Base-by-base conservation (phyloP, 2,329 filamentous ascomycete genomes). In the Colletotrichum lentis region DNA sequence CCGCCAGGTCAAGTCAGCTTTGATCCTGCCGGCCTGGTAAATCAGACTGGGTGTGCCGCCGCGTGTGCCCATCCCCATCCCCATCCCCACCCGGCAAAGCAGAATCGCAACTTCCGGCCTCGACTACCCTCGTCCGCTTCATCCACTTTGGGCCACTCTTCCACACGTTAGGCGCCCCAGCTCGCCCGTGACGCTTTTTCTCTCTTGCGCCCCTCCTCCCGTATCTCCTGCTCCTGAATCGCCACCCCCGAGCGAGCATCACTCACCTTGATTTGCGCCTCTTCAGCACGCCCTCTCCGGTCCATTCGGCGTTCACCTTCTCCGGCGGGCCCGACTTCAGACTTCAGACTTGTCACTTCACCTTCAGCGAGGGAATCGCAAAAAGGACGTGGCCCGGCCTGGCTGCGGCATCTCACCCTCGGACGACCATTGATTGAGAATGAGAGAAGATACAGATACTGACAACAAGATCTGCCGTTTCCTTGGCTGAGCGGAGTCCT, bases 401-500 rank as follows among this genome's bases (percentile, higher is more conserved):
- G 53, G n/a, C 14, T 43, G 20, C 61, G 54, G 24, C 41, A 55
- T 39, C 47, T 20, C n/a, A 20, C 16, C 16, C 35, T 22, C 41
- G 54, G 35, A 35, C 64, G 31, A 27, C 61, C 39, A 64, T 64
- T 67, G 64, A 61, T 67, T 67, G 54, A 67, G 61, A 35, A 67
- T 67, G 64, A 64, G 64, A 67, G 47, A 64, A 54, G 37, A 47
- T 14, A 39, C 54, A 50, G 64, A 67, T 54, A 54, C 54, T 64
- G 49, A 67, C 61, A 49, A 64, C 64, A 57, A 67, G 22, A 57
- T 47, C 49, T 64, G 61, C 64, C 64, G 61, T 64, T 64, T 54
- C 35, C 64, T 67, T 67, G 64, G 64, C 66, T 69, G 66, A 66
- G 66, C 56, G 66, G 66, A 67, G 43, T 50, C 49, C 56, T 60